Conservation (phyloP, 345 rosid species). For the Eucalyptus tenuipes region DNA sequence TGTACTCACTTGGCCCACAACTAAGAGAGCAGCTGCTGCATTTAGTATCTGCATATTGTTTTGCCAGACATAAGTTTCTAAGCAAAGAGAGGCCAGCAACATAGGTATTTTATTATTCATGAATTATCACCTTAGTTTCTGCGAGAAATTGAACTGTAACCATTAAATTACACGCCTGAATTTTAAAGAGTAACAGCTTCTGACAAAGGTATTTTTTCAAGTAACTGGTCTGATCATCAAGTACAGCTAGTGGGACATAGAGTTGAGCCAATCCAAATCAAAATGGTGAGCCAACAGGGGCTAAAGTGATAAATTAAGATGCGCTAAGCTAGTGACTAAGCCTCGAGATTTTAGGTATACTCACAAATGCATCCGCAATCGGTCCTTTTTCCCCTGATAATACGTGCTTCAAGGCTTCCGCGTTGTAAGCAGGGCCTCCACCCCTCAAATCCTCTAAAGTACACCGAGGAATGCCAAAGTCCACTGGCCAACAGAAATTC, state of each 20-base stretch:
- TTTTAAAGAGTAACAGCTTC: not conserved
- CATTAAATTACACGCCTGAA: not conserved
- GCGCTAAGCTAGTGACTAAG: not conserved
- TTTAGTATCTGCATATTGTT: conserved; percentile 54
- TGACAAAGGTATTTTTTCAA: not conserved
- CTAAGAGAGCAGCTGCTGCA: conserved; percentile 88
- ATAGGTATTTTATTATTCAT: not conserved
- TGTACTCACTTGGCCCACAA: conserved; percentile 38
- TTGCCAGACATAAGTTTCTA: not conserved
- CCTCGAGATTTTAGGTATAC: not conserved
- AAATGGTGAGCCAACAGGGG: not conserved
- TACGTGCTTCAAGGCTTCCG: conserved; percentile 48
- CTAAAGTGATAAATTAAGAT: not conserved
- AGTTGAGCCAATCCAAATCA: not conserved
- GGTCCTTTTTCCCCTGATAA: conserved; percentile 74
- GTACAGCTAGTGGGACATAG: not conserved
- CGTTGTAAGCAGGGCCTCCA: conserved; percentile 71
- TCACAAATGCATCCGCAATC: conserved; percentile 78
- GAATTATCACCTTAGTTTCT: not conserved
- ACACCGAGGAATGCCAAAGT: conserved; percentile 85
- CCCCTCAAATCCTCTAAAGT: conserved; percentile 65
- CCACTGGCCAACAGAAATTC: conserved; percentile 38
- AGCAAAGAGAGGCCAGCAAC: not conserved
- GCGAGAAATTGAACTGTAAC: not conserved
- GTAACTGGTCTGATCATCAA: not conserved